Evolutionary conservation across 179 eudicot species (phyloP), one percentile per base, ranked within the genome.

Genomic region (Drosera spatulata): DNA sequence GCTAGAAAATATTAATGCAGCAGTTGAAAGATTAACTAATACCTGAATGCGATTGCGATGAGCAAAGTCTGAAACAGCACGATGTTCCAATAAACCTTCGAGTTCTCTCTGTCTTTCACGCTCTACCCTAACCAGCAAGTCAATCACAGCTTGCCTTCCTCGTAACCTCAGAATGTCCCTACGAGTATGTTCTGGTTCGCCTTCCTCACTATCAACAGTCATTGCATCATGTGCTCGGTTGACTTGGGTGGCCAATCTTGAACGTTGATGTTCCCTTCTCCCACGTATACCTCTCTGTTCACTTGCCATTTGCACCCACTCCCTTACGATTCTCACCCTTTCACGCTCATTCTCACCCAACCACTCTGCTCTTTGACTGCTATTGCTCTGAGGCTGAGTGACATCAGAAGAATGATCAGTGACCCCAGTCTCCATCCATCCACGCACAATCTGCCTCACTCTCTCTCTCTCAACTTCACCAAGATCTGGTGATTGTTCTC

Each of bases 1-100:
- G 33, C 33, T 22, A 22, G 33, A 22, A 22, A 22, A 22, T 22
- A 22, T 22, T 22, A 22, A 22, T 22, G 33, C 33, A 63, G n/a
- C 2, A 60, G 41, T 38, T 39, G 51, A 63, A 33, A 48, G 65
- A 64, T 71, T 59, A 48, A 0, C 33, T 22, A 22, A 22, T 22
- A 93, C 99, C 99, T 90, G 99, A 75, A 94, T 85, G 45, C 97
- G 96, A 69, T 84, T 94, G 58, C 99, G 97, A 79, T 94, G 97
- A 56, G 99, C 96, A 66, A 94, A 94, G 70, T 87, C 96, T 50
- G 97, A 80, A 67, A 94, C 99, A 63, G 99, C 96, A 37, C 99
- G 88, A 80, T 81, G 86, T 80, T 94, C 97, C 81, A 77, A 71
- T 68, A 94, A 69, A 55, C 94, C 94, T 75, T 87, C 80, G 80